These are phyloP conservation scores for Umbilicaria muhlenbergii DNA, from an alignment of 495 filamentous ascomycete species.

Conservation along the genomic window DNA sequence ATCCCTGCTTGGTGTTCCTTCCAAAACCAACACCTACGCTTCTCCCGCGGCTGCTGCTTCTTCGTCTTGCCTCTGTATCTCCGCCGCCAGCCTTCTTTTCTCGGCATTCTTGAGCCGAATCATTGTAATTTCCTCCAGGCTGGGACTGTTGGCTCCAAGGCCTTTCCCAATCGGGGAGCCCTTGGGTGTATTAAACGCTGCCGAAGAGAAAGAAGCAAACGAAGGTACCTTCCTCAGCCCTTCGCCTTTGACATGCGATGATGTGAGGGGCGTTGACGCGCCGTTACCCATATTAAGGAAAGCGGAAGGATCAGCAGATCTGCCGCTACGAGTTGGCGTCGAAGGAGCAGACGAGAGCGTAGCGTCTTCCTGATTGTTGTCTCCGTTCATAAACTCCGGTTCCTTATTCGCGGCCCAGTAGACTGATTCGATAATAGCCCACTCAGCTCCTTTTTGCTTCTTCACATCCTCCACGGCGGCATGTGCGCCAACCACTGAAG, in stretches of 20 bases:
- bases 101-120: constrained; percentile 47
- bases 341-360: constrained; percentile 8
- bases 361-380: constrained; percentile 11
- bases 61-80: constrained; percentile 35
- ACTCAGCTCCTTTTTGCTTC: constrained; percentile 26
- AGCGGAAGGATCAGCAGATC: constrained; percentile 1
- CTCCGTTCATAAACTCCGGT: constrained; percentile 23
- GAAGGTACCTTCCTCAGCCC: constrained; percentile 25
- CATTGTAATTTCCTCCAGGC: constrained; percentile 41
- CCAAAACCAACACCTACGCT: constrained; percentile 8
- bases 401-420: constrained; percentile 38
- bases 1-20: background rate
- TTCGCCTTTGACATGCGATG: constrained; percentile 1
- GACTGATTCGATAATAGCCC: constrained; percentile 35
- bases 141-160: constrained; percentile 25
- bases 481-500: constrained; percentile 44
- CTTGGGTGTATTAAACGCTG: constrained; percentile 17
- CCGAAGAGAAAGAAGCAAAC: constrained; percentile 32
- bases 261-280: constrained; percentile 1
- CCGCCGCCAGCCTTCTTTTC: constrained; percentile 38
- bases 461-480: constrained; percentile 39
- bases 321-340: constrained; percentile 7
- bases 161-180: constrained; percentile 17
- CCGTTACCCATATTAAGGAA: background rate
- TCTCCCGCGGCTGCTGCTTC: constrained; percentile 30